Conservation (phyloP, 1,139 yeast species). For the Kodamaea alishanica region DNA sequence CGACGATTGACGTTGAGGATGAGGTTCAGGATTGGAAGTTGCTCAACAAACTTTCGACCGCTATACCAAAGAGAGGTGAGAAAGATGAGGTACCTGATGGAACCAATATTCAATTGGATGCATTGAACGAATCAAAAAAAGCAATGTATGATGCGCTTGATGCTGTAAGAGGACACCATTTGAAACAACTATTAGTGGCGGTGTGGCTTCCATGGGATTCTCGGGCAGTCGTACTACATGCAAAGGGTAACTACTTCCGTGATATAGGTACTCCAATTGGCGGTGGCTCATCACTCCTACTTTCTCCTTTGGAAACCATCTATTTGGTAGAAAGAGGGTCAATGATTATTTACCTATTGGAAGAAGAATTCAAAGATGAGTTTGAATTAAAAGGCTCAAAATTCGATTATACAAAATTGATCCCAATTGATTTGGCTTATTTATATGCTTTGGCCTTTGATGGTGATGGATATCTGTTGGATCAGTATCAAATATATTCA, state of each 20-base stretch:
- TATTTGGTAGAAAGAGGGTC: constrained; percentile 85
- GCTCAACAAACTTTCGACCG: constrained; percentile 19
- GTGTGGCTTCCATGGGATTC: constrained; percentile 44
- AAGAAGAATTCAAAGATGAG: constrained; percentile 15
- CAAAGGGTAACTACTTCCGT: constrained; percentile 71
- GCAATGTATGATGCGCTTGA: constrained; percentile 72
- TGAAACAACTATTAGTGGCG: constrained; percentile 44
- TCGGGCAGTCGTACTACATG: constrained; percentile 49
- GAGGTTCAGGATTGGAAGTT: constrained; percentile 69
- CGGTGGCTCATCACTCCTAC: constrained; percentile 33
- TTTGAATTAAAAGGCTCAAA: constrained; percentile 7
- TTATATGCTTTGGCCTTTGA: constrained; percentile 54
- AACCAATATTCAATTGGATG: constrained; percentile 52
- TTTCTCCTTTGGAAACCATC: constrained; percentile 64
- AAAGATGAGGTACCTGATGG: constrained; percentile 89
- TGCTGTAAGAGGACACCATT: constrained; percentile 56
- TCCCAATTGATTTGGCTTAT: constrained; percentile 60
- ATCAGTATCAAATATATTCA: constrained; percentile 66
- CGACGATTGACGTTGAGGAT: constrained; percentile 39
- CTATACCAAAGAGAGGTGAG: constrained; percentile 54
- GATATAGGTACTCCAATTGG: constrained; percentile 59
- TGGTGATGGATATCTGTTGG: constrained; percentile 31
- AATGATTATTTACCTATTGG: constrained; percentile 48
- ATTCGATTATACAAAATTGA: constrained; percentile 22
- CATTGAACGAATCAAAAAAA: constrained; percentile 53